Base-by-base conservation (phyloP, 2,329 filamentous ascomycete genomes). In the Plenodomus lindquistii region DNA sequence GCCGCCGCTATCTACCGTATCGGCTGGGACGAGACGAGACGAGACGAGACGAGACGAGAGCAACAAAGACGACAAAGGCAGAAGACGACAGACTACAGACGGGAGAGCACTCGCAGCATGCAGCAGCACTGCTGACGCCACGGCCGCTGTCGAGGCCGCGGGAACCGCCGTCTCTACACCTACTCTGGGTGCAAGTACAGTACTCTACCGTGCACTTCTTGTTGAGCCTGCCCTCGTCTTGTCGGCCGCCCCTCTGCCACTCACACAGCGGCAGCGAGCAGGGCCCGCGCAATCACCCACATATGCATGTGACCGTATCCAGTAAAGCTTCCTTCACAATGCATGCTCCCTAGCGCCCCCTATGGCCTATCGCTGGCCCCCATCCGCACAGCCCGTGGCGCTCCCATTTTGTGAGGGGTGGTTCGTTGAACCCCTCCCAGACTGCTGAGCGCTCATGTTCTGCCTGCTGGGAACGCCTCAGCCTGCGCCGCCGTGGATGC, bases 1-100 rank as follows among this genome's bases (percentile, higher is more conserved):
- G 47, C 50, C 52, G 47, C 50, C 52, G 40, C 46, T 50, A 54
- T 46, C 22, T 27, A 19, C n/a, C n/a, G n/a, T n/a, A n/a, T n/a
- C n/a, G n/a, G n/a, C n/a, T n/a, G n/a, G n/a, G n/a, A n/a, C n/a
- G n/a, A n/a, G n/a, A n/a, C n/a, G n/a, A n/a, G n/a, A n/a, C n/a
- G 34, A 27, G 42, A 35, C 31, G 37, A 42, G 40, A 36, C 43
- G 38, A 46, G n/a, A n/a, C n/a, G n/a, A 34, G 39, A 40, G 31
- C 35, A 36, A 43, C 17, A 46, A 17, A 17, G 41, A 20, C 19
- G 29, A 21, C 15, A 13, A 43, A 18, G 15, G 40, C n/a, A 24
- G 20, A 29, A 15, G 6, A 39, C n/a, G n/a, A n/a, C n/a, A n/a
- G n/a, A n/a, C n/a, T n/a, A n/a, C n/a, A n/a, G n/a, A n/a, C n/a